Evolutionary conservation across 176 grass and related monocot species (phyloP), one percentile per base, ranked within the genome.

Genomic region (Triticum monococcum): DNA sequence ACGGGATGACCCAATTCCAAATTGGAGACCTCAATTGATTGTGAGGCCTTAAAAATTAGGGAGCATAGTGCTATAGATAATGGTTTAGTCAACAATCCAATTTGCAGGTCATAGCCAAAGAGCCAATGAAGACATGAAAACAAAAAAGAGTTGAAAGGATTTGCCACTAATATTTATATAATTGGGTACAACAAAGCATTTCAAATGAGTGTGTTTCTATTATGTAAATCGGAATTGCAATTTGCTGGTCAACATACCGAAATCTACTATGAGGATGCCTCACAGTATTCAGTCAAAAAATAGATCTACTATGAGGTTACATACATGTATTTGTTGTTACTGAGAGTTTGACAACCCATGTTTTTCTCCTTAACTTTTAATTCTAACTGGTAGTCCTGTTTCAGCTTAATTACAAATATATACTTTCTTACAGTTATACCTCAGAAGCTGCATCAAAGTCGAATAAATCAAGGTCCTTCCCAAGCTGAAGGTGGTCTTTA

Each of bases 371-470:
- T 75, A 30, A 25, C 23, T 75, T 75, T 50, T 48, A 50, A 46
- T 75, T 28, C 72, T 75, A 75, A 48, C 26, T 75, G 41, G 41
- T 75, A 75, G 38, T 30, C 23, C 45, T 75, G 41, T 50, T 75
- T 75, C 72, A 28, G 41, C 23, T 75, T 30, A 50, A 8, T 41
- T 50, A 75, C 45, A 75, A 75, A 48, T 75, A 74, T 75, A 3
- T 50, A 75, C 25, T 20, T 83, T 79, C 24, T 22, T 26, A 6
- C 7, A 75, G 45, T 75, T 79, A 79, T 93, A 98, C 96, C 93
- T 98, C 93, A 56, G 93, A 76, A 82, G 93, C 96, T 71, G 96
- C 93, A 92, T 98, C 93, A 86, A 98, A 96, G 88, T 98, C 93
- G 88, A 98, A 92, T 45, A 98, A 87, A 90, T 96, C 90, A 91